phyloP scores from a whole-genome alignment of 2,329 filamentous ascomycete species.

The Albophoma yamanashiensis region DNA sequence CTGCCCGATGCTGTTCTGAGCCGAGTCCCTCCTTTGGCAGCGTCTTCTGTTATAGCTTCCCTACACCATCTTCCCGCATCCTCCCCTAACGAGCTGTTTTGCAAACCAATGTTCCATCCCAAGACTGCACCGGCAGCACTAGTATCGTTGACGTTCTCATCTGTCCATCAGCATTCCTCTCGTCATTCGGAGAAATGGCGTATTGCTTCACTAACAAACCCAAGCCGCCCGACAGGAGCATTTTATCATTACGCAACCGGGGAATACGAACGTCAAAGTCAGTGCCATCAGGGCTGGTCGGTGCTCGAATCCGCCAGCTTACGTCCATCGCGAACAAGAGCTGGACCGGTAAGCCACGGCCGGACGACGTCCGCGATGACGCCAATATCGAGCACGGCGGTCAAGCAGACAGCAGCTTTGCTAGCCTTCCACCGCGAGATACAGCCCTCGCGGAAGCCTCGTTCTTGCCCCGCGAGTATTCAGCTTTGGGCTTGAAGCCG shows the following conservation, averaged over 20 bases:
- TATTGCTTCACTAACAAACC: slow-evolving; percentile 3
- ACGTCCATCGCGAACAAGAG: slow-evolving; percentile 10
- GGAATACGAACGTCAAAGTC: slow-evolving; percentile 6
- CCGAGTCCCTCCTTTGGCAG: not conserved
- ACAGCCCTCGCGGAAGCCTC: not conserved
- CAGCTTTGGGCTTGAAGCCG: not conserved
- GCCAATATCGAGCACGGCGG: slow-evolving; percentile 16
- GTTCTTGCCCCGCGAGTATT: not conserved
- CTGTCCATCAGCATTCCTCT: not conserved
- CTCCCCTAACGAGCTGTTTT: not conserved
- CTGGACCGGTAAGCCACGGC: not conserved
- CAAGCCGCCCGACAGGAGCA: slow-evolving; percentile 1
- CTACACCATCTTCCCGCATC: not conserved
- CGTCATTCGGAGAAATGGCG: slow-evolving; percentile 4
- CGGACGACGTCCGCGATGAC: slow-evolving; percentile 11
- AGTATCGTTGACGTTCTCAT: not conserved
- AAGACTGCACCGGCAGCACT: not conserved
- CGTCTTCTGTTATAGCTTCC: not conserved
- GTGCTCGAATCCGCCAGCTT: slow-evolving; percentile 17
- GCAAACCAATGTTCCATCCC: not conserved
- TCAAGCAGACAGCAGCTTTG: slow-evolving; percentile 12
- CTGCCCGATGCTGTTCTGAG: not conserved
- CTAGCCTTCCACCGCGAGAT: slow-evolving; percentile 15
- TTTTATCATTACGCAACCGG: slow-evolving; percentile 4
- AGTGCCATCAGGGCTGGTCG: slow-evolving; percentile 14